Conservation (phyloP, 495 filamentous ascomycete species). For the Articulospora tetracladia region DNA sequence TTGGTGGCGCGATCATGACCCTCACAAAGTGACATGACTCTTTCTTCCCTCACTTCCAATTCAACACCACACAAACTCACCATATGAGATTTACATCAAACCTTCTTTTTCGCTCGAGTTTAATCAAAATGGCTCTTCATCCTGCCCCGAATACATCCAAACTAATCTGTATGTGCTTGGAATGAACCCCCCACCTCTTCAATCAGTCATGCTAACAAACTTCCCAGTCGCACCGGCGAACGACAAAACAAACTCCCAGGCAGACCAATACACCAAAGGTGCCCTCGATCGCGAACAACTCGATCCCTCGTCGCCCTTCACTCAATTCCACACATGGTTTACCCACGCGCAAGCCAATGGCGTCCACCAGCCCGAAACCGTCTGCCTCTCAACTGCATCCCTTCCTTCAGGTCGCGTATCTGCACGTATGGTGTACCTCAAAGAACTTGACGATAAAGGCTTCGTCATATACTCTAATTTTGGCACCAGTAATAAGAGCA, state of each 20-base stretch:
- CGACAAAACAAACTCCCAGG: conserved; percentile 38
- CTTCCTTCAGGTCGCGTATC: conserved; percentile 82
- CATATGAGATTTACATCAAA: conserved; percentile 17
- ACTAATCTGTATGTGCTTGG: conserved; percentile 45
- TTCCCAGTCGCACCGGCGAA: conserved; percentile 32
- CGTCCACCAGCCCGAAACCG: conserved; percentile 71
- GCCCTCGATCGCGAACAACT: conserved; percentile 51
- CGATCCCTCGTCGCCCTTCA: conserved; percentile 51
- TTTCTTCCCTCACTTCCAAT: background rate
- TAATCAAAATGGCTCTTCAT: conserved; percentile 43
- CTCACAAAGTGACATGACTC: conserved; percentile 10
- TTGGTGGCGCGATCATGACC: background rate
- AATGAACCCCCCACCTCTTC: conserved; percentile 34
- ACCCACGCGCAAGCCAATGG: conserved; percentile 54
- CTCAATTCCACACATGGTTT: conserved; percentile 90
- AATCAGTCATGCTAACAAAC: conserved; percentile 27
- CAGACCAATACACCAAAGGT: conserved; percentile 59
- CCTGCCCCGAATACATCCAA: conserved; percentile 37
- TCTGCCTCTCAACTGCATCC: conserved; percentile 77
- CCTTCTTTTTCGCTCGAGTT: conserved; percentile 15
- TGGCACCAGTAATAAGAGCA: conserved; percentile 68
- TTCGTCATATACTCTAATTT: conserved; percentile 95
- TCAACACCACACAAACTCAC: background rate
- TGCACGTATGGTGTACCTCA: conserved; percentile 85
- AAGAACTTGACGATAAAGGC: conserved; percentile 72